A percentile compares a stretch with the other conserved stretches of the same genome.
Evolutionary conservation across 164 flowering plant genomes (phyloP).

Genomic region (Protea cynaroides): DNA sequence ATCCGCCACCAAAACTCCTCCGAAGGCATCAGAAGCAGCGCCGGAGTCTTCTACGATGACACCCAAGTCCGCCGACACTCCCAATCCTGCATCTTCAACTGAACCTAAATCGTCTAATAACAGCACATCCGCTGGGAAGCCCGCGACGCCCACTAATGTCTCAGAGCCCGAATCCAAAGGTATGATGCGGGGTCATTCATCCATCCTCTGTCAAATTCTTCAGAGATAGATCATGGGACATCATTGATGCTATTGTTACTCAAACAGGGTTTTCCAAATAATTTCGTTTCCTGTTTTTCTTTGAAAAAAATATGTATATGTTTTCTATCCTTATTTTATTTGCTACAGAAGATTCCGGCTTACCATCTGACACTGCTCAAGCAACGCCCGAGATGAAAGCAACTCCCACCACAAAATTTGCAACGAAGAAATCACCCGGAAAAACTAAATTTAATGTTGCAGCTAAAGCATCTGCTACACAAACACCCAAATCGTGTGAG

Average conservation of each 20-base stretch:
- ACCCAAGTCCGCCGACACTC: conserved; percentile 10
- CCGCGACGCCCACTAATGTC: conserved; percentile 11
- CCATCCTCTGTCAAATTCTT: too few species aligned
- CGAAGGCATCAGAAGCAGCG: neutral
- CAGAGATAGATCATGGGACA: too few species aligned
- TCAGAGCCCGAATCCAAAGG: conserved; percentile 12
- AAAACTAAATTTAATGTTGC: conserved; percentile 22
- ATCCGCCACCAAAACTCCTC: conserved; percentile 22
- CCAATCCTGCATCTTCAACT: conserved; percentile 14
- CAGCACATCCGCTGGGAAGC: conserved; percentile 11
- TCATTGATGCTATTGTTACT: too few species aligned
- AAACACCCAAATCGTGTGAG: conserved; percentile 9
- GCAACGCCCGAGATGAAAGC: conserved; percentile 20
- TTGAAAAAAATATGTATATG: neutral
- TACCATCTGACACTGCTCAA: conserved; percentile 14
- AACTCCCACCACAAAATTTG: conserved; percentile 9
- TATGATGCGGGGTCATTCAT: too few species aligned
- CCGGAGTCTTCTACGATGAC: conserved; percentile 1
- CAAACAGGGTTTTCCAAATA: neutral
- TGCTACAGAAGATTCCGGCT: conserved; percentile 23
- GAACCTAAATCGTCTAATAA: conserved; percentile 20
- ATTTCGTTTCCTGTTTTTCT: neutral
- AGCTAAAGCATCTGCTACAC: conserved; percentile 9
- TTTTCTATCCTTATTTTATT: neutral
- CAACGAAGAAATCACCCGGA: conserved; percentile 21